Percentiles rank a stretch among this genome's conserved stretches.
These are phyloP conservation scores for Thalassiosira exigua DNA, from an alignment of 352 stramenopile genomes.

Conservation along the genomic window DNA sequence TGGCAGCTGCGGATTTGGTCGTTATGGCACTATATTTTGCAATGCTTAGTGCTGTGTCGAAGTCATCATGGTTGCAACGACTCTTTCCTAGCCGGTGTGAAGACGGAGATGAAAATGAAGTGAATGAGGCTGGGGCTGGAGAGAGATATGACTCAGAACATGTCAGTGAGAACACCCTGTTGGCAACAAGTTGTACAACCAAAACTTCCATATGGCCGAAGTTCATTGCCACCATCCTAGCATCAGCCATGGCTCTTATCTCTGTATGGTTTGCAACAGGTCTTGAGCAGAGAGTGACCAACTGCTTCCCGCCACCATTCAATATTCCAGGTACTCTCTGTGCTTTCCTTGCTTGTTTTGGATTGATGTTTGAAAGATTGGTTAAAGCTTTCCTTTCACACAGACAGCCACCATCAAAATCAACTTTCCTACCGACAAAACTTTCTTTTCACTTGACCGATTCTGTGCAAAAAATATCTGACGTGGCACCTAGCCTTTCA, in stretches of 20 bases:
- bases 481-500: constrained; percentile 31
- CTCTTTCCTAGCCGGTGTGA: constrained; percentile 34
- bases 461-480: constrained; percentile 14
- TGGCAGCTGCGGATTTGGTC: constrained; percentile 78
- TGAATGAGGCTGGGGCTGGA: not conserved
- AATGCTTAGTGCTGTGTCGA: constrained; percentile 47
- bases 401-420: not conserved
- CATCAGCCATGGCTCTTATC: constrained; percentile 28
- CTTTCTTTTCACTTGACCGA: not conserved
- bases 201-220: too few relatives aligned
- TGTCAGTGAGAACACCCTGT: not conserved
- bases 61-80: constrained; percentile 55
- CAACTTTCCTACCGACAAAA: not conserved
- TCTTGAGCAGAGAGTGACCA: constrained; percentile 27
- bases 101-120: not conserved
- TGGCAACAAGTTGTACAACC: not conserved
- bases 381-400: not conserved
- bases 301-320: constrained; percentile 12
- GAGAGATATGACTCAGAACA: not conserved
- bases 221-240: constrained; percentile 2
- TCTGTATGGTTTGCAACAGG: constrained; percentile 23
- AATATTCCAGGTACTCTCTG: constrained; percentile 66
- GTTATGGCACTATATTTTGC: constrained; percentile 83
- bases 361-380: constrained; percentile 35
- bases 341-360: constrained; percentile 61